Percentiles rank a stretch among this genome's conserved stretches.
Evolutionary conservation across 2,329 filamentous ascomycete genomes (phyloP).

Genomic region (Trematosphaeria pertusa): DNA sequence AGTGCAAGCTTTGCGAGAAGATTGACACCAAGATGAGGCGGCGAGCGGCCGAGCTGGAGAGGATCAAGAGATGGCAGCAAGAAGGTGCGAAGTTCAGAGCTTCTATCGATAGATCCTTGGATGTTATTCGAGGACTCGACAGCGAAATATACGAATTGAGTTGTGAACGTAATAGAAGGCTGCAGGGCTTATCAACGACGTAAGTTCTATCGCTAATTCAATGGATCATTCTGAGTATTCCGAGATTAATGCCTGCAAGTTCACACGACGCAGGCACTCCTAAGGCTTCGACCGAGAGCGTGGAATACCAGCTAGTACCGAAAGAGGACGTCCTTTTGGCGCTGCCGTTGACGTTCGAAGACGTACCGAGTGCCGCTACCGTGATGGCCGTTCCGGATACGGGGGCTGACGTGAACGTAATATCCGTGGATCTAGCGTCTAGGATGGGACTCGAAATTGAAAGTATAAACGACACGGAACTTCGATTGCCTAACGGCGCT

Average conservation of each 20-base stretch:
- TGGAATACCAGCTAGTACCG: neutral
- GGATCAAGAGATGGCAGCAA: conserved; percentile 77
- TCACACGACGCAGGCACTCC: too few relatives aligned
- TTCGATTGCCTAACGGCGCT: neutral
- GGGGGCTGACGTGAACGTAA: neutral
- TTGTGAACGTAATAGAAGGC: conserved; percentile 57
- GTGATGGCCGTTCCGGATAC: neutral
- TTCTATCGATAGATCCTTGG: conserved; percentile 70
- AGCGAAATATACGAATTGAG: conserved; percentile 72
- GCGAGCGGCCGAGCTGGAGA: conserved; percentile 74
- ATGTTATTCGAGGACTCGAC: conserved; percentile 75
- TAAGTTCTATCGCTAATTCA: too few relatives aligned
- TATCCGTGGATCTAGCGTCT: neutral
- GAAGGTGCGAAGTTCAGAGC: conserved; percentile 69
- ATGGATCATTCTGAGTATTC: too few relatives aligned
- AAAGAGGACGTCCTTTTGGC: neutral
- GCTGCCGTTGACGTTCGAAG: neutral
- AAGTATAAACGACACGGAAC: neutral
- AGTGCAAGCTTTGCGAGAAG: conserved; percentile 87
- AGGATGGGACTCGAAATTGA: neutral
- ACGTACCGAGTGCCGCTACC: neutral
- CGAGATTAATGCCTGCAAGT: too few relatives aligned
- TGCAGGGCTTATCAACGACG: conserved; percentile 46
- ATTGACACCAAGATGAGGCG: conserved; percentile 84
- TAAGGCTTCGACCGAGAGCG: too few relatives aligned